Evolutionary conservation across 352 stramenopile species (phyloP).

Genomic region (Phytopythium vexans): DNA sequence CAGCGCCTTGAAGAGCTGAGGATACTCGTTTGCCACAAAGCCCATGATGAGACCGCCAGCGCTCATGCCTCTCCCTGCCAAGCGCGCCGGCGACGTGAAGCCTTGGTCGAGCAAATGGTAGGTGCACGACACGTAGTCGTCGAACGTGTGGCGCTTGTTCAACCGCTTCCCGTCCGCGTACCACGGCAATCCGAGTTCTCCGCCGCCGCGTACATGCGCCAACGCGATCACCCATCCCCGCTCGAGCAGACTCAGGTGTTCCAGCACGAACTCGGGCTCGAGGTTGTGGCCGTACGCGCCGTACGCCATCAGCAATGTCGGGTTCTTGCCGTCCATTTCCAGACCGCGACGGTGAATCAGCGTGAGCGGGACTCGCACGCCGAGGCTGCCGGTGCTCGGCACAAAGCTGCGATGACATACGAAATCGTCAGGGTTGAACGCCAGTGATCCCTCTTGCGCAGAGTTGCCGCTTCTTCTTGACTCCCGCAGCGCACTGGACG

Average conservation of each 20-base stretch:
- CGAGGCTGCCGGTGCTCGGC: conserved; percentile 30
- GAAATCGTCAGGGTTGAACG: conserved; percentile 22
- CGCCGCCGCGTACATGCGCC: conserved; percentile 87
- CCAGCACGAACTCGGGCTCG: conserved; percentile 83
- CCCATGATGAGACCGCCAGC: conserved; percentile 87
- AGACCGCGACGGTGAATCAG: conserved; percentile 71
- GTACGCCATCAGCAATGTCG: conserved; percentile 86
- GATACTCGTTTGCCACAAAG: conserved; percentile 80
- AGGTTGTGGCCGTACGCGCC: conserved; percentile 88
- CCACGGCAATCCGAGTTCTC: conserved; percentile 85
- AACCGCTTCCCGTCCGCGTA: conserved; percentile 79
- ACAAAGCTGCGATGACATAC: conserved; percentile 41
- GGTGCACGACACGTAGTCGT: conserved; percentile 78
- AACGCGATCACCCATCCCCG: conserved; percentile 88
- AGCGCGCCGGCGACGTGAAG: conserved; percentile 54
- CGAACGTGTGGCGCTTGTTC: conserved; percentile 84
- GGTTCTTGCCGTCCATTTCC: conserved; percentile 50
- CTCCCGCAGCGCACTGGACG: not conserved
- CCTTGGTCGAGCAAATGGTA: conserved; percentile 53
- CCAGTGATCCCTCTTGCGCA: not conserved
- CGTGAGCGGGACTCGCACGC: conserved; percentile 62
- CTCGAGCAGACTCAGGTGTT: conserved; percentile 79
- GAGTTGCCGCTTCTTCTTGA: not conserved
- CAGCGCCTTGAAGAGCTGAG: conserved; percentile 68
- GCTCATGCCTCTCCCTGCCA: conserved; percentile 80